Evolutionary conservation across 805 yeast species (phyloP).

Genomic region (Candida xyloterini): DNA sequence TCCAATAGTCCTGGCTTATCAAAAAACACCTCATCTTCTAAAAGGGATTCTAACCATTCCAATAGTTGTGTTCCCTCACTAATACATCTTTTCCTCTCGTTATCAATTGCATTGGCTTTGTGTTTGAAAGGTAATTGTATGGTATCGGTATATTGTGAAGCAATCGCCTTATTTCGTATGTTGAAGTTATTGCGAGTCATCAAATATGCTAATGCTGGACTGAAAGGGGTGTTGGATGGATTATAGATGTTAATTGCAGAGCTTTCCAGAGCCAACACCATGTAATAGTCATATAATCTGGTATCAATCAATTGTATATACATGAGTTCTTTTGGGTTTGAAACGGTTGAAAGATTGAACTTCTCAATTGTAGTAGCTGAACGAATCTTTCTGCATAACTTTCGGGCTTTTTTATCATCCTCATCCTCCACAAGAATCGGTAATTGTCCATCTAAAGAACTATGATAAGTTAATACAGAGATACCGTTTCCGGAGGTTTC

Average conservation of each 20-base stretch:
- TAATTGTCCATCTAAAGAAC: constrained; percentile 46
- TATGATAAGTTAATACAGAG: constrained; percentile 44
- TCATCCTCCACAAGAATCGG: constrained; percentile 58
- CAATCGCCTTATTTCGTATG: constrained; percentile 37
- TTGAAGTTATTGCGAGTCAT: constrained; percentile 16
- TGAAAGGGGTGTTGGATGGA: constrained; percentile 4
- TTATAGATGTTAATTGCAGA: constrained; percentile 5
- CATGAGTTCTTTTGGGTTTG: constrained; percentile 33
- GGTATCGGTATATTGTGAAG: constrained; percentile 9
- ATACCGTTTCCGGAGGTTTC: constrained; percentile 23
- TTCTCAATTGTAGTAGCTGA: constrained; percentile 37
- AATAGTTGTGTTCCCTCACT: constrained; percentile 17
- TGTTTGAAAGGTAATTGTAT: constrained; percentile 8
- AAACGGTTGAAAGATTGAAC: constrained; percentile 33
- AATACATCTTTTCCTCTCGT: constrained; percentile 16
- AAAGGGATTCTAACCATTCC: constrained; percentile 9
- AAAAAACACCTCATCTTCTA: constrained; percentile 9
- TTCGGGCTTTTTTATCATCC: constrained; percentile 29
- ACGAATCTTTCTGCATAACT: constrained; percentile 35
- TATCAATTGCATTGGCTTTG: constrained; percentile 5
- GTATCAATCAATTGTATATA: constrained; percentile 43
- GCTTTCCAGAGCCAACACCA: constrained; percentile 2
- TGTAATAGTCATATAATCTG: constrained; percentile 41
- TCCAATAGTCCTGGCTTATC: constrained; percentile 22
- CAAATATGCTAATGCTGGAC: constrained; percentile 7